Conservation (phyloP, 2,329 filamentous ascomycete species). For the Hypoxylon sp. region DNA sequence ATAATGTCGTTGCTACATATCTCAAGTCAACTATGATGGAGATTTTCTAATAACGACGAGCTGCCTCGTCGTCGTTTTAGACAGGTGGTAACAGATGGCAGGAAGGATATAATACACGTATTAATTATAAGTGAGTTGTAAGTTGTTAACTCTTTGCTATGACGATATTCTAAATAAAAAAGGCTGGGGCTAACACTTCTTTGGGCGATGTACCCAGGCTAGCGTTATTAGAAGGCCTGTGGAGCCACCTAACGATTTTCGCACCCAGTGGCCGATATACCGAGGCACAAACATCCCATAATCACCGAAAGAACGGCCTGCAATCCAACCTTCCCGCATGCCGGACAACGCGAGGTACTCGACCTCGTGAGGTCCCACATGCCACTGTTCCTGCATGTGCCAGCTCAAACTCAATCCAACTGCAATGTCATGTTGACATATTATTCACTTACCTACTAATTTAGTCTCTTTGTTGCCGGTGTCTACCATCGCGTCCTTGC, state of each 20-base stretch:
- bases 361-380: constrained; percentile 43
- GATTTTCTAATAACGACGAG: not conserved
- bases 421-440: constrained; percentile 36
- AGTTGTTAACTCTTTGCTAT: not conserved
- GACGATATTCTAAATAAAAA: not conserved
- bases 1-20: not conserved
- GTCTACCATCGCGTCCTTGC: constrained; percentile 29
- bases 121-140: not conserved
- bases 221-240: constrained; percentile 5
- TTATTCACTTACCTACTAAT: constrained; percentile 18
- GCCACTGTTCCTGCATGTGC: constrained; percentile 43
- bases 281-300: constrained; percentile 37
- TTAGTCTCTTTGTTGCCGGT: constrained; percentile 22
- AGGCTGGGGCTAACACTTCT: constrained; percentile 1
- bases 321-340: constrained; percentile 38
- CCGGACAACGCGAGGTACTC: constrained; percentile 29
- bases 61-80: not conserved
- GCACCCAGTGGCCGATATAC: constrained; percentile 36
- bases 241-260: constrained; percentile 30
- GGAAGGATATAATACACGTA: not conserved
- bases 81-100: not conserved
- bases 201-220: not conserved
- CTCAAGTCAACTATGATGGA: not conserved
- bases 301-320: constrained; percentile 25
- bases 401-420: constrained; percentile 10